Percentiles rank a stretch among this genome's conserved stretches.
These are phyloP conservation scores for Cystofilobasidium ferigula DNA, from an alignment of 768 basidiomycete genomes.

Conservation along the genomic window DNA sequence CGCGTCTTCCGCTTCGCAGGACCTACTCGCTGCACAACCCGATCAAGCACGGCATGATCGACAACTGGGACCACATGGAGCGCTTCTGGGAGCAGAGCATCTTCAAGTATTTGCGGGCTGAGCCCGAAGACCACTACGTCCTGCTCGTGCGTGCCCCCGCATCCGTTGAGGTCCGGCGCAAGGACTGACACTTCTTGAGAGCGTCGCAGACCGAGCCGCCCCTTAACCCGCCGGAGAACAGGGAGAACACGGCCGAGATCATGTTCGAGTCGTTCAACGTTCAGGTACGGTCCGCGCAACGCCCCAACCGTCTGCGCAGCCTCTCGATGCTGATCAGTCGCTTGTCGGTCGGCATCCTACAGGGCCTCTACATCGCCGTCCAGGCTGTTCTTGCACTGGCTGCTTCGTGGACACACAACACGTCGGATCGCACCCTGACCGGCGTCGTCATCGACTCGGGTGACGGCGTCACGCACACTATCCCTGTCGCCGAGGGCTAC, in stretches of 20 bases:
- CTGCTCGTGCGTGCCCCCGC: constrained; percentile 51
- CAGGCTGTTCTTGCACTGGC: constrained; percentile 97
- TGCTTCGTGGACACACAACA: constrained; percentile 88
- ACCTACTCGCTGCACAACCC: constrained; percentile 95
- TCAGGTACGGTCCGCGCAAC: constrained; percentile 45
- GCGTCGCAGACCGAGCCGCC: constrained; percentile 83
- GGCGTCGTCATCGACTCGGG: constrained; percentile 98
- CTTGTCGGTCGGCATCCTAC: not conserved
- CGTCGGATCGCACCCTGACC: constrained; percentile 78
- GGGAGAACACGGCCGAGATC: constrained; percentile 98
- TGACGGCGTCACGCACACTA: constrained; percentile 98
- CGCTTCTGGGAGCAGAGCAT: constrained; percentile 99
- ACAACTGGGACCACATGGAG: constrained; percentile 87
- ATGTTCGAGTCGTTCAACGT: constrained; percentile 99
- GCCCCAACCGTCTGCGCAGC: constrained; percentile 45
- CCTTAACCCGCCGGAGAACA: constrained; percentile 93
- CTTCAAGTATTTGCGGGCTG: constrained; percentile 97
- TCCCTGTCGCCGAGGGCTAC: constrained; percentile 77
- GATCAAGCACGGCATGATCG: constrained; percentile 65
- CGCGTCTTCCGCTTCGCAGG: constrained; percentile 19
- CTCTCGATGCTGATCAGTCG: not conserved
- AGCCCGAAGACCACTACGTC: constrained; percentile 98
- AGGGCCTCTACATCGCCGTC: constrained; percentile 71
- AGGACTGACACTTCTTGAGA: not conserved
- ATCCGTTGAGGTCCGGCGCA: not conserved